Evolutionary conservation across 805 yeast genomes (phyloP), one percentile per base, ranked within the genome.

Genomic region (Scheffersomyces ergatensis): DNA sequence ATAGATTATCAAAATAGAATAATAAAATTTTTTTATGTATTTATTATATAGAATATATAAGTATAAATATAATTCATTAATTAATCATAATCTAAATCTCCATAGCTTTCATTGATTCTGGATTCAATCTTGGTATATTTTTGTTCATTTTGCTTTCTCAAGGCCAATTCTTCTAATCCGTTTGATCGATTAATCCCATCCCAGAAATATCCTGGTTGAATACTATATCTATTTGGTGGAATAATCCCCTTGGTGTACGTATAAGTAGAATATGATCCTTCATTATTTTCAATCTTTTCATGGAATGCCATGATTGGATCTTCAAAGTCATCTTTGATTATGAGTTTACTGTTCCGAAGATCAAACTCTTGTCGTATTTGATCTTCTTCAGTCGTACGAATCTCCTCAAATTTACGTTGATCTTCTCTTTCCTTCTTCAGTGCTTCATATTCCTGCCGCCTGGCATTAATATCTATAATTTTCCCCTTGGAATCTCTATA

Each of bases 141-240:
- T 59, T 29, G 36, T 32, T 65, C 65, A 24, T 53, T 62, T 19
- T 63, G 44, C 38, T 58, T 58, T 25, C 58, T 69, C 47, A 85
- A 71, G 71, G 85, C 75, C 40, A 74, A 67, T 36, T 64, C 67
- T 56, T 90, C 98, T 61, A 85, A 90, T 3, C 96, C 97, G 55
- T 84, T 90, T 0, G 95, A 81, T 44, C 98, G 66, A 61, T 88
- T 90, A 2, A 90, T 82, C 0, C 97, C 97, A 60, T 63, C 68
- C 98, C 98, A 90, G 42, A 87, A 69, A 48, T 70, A 68, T 0
- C 97, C 97, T 0, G 97, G 95, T 4, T 65, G 62, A 12, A 90
- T 81, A 2, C 75, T 75, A 60, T 87, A 90, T 42, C 98, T 65
- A 55, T 90, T 90, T 16, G 77, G 77, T 0, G 87, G 80, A 40